Percentiles rank a stretch among this genome's conserved stretches.
phyloP scores from a whole-genome alignment of 257 asterid species.

The Dorcoceras hygrometricum region DNA sequence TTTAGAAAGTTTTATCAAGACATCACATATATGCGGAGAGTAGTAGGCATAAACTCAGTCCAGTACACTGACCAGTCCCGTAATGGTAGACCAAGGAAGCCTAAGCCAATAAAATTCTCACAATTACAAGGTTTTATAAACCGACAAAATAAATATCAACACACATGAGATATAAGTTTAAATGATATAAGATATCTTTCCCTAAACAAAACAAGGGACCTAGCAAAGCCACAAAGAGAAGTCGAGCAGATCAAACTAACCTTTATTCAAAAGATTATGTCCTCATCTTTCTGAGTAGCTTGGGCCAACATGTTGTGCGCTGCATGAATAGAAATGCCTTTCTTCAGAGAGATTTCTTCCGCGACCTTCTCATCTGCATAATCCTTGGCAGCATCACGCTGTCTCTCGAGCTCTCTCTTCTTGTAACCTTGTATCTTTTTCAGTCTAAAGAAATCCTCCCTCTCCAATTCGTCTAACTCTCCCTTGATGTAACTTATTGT shows the following conservation, averaged over 20 bases:
- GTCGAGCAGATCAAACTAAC: conserved; percentile 24
- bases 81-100: conserved; percentile 13
- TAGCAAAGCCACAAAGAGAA: conserved; percentile 21
- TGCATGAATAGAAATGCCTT: conserved; percentile 35
- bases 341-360: conserved; percentile 40
- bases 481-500: conserved; percentile 52
- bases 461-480: conserved; percentile 49
- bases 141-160: conserved; percentile 28
- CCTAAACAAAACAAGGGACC: conserved; percentile 21
- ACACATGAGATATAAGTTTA: conserved; percentile 31
- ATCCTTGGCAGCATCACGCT: conserved; percentile 41
- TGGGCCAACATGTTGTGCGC: conserved; percentile 36
- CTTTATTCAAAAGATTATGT: conserved; percentile 43
- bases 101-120: conserved; percentile 20
- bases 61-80: conserved; percentile 20
- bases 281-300: conserved; percentile 37
- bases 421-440: conserved; percentile 50
- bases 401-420: conserved; percentile 46
- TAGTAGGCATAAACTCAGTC: too few relatives aligned
- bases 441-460: conserved; percentile 54
- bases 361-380: conserved; percentile 37
- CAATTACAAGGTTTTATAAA: conserved; percentile 19
- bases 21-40: too few relatives aligned
- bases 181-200: conserved; percentile 6
- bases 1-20: too few relatives aligned